Evolutionary conservation across 2,329 filamentous ascomycete genomes (phyloP).

Genomic region (Nectriaceae sp.): DNA sequence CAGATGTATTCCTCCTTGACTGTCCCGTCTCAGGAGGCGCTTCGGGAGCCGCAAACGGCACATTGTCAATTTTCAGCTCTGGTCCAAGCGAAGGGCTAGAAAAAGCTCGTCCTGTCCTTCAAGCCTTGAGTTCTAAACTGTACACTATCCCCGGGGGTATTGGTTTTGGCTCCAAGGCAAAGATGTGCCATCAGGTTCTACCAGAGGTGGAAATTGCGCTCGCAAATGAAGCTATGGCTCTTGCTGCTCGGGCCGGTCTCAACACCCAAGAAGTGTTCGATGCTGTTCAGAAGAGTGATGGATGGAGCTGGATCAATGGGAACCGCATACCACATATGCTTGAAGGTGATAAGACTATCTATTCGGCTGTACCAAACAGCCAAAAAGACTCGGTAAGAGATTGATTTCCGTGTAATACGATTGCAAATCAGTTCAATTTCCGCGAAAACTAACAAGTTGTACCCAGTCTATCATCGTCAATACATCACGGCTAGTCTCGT

Average conservation of each 20-base stretch:
- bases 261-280: slow-evolving; percentile 1
- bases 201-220: slow-evolving; percentile 2
- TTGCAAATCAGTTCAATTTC: no score
- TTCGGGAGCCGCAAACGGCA: neutral
- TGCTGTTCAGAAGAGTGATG: neutral
- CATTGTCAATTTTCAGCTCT: neutral
- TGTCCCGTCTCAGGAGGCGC: neutral
- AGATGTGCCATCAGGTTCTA: slow-evolving; percentile 1
- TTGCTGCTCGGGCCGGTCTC: neutral
- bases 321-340: slow-evolving; percentile 3
- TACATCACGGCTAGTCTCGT: neutral
- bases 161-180: neutral
- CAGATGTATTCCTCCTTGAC: neutral
- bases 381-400: slow-evolving; percentile 2
- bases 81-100: neutral
- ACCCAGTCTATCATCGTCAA: slow-evolving; percentile 1
- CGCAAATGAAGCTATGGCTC: slow-evolving; percentile 1
- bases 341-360: neutral
- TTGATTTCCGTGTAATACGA: neutral
- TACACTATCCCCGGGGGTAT: neutral
- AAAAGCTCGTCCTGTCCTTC: neutral
- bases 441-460: no score
- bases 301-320: neutral
- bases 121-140: neutral
- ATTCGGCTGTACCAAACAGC: slow-evolving; percentile 2